Percentiles rank a stretch among this genome's conserved stretches.
Conservation (phyloP, 2,329 filamentous ascomycete species). For the Xylaria sp. region DNA sequence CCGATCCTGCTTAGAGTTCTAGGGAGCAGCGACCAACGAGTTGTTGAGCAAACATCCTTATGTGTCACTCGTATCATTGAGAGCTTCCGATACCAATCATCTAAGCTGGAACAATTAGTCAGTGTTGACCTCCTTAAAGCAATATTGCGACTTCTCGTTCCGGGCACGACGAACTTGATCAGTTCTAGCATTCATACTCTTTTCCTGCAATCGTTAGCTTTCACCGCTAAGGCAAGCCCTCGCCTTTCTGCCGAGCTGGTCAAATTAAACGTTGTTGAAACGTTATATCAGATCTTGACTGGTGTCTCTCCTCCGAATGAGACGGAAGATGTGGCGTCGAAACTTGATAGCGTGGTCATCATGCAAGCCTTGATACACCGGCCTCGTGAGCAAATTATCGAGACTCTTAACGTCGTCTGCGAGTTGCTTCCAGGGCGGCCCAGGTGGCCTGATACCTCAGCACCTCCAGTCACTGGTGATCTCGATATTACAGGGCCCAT, state of each 20-base stretch:
- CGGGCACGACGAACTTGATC: slow-evolving; percentile 95
- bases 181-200: slow-evolving; percentile 95
- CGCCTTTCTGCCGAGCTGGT: slow-evolving; percentile 88
- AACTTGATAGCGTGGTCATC: slow-evolving; percentile 95
- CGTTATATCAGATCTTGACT: slow-evolving; percentile 95
- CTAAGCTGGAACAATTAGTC: slow-evolving; percentile 91
- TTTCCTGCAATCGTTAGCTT: slow-evolving; percentile 90
- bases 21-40: slow-evolving; percentile 91
- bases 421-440: slow-evolving; percentile 84
- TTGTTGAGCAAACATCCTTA: slow-evolving; percentile 94
- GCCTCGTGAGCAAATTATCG: slow-evolving; percentile 93
- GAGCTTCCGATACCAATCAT: slow-evolving; percentile 90
- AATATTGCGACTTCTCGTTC: slow-evolving; percentile 86
- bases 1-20: slow-evolving; percentile 91
- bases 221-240: slow-evolving; percentile 89
- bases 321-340: slow-evolving; percentile 80
- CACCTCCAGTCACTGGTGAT: slow-evolving; percentile 44
- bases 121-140: slow-evolving; percentile 87
- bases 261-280: slow-evolving; percentile 97
- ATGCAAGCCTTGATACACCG: slow-evolving; percentile 99
- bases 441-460: slow-evolving; percentile 63
- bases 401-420: slow-evolving; percentile 97
- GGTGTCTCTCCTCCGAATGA: slow-evolving; percentile 90
- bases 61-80: slow-evolving; percentile 97
- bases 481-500: slow-evolving; percentile 55